Conservation (phyloP, 805 yeast genomes). For the Ogataea pini region DNA sequence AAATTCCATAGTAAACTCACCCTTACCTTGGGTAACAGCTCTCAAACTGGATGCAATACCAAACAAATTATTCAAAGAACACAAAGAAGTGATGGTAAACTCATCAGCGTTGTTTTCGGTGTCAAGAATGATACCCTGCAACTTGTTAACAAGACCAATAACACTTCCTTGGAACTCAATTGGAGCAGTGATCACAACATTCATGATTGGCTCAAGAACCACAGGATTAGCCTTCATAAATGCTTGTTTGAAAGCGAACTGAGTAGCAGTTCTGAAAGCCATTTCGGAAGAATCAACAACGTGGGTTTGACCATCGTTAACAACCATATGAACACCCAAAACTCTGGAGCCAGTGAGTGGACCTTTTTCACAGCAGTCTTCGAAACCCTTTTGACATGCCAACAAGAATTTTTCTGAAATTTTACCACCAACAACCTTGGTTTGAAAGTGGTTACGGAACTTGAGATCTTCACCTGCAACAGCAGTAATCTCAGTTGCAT, state of each 20-base stretch:
- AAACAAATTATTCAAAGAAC: slow-evolving; percentile 94
- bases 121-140: slow-evolving; percentile 88
- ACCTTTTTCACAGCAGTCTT: slow-evolving; percentile 92
- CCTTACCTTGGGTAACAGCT: slow-evolving; percentile 98
- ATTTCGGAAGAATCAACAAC: slow-evolving; percentile 96
- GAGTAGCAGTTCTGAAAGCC: slow-evolving; percentile 91
- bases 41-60: slow-evolving; percentile 95
- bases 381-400: slow-evolving; percentile 95
- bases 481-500: slow-evolving; percentile 41
- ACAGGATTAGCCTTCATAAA: slow-evolving; percentile 83
- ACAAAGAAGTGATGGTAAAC: slow-evolving; percentile 89
- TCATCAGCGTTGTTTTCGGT: slow-evolving; percentile 95
- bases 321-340: slow-evolving; percentile 86
- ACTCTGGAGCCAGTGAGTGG: slow-evolving; percentile 95
- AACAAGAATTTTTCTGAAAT: slow-evolving; percentile 91
- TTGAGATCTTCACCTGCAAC: slow-evolving; percentile 33
- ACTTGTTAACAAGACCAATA: slow-evolving; percentile 87
- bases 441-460: slow-evolving; percentile 69
- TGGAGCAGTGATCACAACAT: slow-evolving; percentile 90
- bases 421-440: slow-evolving; percentile 94
- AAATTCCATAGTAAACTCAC: slow-evolving; percentile 95
- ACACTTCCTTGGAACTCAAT: slow-evolving; percentile 93
- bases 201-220: slow-evolving; percentile 95
- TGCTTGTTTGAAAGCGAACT: slow-evolving; percentile 89
- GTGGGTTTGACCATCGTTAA: slow-evolving; percentile 97